Evolutionary conservation across 306 rosid species (phyloP).

Genomic region (Fragaria vesca): DNA sequence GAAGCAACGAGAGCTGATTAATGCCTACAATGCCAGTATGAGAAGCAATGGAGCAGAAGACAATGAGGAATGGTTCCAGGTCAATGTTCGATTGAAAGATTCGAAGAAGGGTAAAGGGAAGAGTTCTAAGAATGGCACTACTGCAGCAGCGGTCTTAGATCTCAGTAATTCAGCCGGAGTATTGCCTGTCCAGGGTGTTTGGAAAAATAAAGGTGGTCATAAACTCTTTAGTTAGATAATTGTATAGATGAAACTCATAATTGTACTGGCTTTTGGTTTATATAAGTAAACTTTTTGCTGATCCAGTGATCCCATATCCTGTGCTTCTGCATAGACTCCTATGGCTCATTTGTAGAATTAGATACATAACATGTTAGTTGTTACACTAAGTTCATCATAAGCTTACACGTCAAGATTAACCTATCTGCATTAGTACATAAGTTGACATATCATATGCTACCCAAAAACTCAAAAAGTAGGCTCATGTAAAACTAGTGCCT

Average conservation of each 20-base stretch:
- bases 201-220: slow-evolving; percentile 70
- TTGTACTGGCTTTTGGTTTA: background rate
- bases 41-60: slow-evolving; percentile 41
- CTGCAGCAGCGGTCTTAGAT: slow-evolving; percentile 43
- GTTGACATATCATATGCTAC: background rate
- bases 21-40: slow-evolving; percentile 49
- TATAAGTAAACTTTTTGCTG: background rate
- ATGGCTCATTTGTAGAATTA: background rate
- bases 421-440: background rate
- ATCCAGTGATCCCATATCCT: background rate
- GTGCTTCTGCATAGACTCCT: background rate
- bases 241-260: background rate
- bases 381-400: background rate
- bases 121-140: slow-evolving; percentile 48
- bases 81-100: slow-evolving; percentile 31
- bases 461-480: background rate
- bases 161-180: slow-evolving; percentile 42
- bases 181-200: slow-evolving; percentile 78
- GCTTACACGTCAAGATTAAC: background rate
- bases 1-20: slow-evolving; percentile 78
- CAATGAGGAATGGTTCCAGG: slow-evolving; percentile 33
- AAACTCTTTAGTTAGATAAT: slow-evolving; percentile 36
- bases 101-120: slow-evolving; percentile 74
- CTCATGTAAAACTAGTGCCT: background rate
- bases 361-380: too few species aligned